These are phyloP conservation scores for Galerina sulciceps DNA, from an alignment of 768 basidiomycete genomes.

Conservation along the genomic window DNA sequence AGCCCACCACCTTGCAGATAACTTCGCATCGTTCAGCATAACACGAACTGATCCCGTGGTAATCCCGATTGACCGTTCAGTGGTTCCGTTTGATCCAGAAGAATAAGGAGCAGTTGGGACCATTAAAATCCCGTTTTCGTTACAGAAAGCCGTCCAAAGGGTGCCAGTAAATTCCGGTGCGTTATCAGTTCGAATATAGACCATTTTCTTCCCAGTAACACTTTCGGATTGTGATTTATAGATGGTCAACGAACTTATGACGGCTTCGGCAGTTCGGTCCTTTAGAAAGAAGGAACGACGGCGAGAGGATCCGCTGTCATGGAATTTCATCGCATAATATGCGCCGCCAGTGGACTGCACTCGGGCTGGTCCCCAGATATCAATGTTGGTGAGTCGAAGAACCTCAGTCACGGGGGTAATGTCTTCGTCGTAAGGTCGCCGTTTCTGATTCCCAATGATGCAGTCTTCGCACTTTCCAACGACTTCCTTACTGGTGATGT, in stretches of 20 bases:
- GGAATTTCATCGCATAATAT: not conserved
- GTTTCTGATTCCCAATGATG: constrained; percentile 14
- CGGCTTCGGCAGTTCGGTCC: not conserved
- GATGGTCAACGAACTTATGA: not conserved
- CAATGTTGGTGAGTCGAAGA: not conserved
- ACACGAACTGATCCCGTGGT: not conserved
- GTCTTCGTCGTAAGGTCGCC: constrained; percentile 3
- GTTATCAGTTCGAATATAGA: constrained; percentile 7
- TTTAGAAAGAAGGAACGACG: constrained; percentile 1
- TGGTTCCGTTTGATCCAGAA: constrained; percentile 1
- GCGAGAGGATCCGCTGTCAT: not conserved
- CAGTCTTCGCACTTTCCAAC: constrained; percentile 15
- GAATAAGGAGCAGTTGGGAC: constrained; percentile 5
- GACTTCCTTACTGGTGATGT: not conserved
- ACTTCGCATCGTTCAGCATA: constrained; percentile 1
- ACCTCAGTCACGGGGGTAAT: not conserved
- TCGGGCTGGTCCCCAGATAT: constrained; percentile 11
- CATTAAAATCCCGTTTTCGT: not conserved
- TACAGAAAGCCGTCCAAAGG: not conserved
- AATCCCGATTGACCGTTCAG: constrained; percentile 1
- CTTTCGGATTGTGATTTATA: not conserved
- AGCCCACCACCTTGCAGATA: constrained; percentile 10
- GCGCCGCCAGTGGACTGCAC: not conserved
- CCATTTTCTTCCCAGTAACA: constrained; percentile 7
- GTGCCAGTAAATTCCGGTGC: constrained; percentile 9